A percentile compares a stretch with the other conserved stretches of the same genome.
These are phyloP conservation scores for Chlamydomonas urium DNA, from an alignment of 139 green algal genomes.

Conservation along the genomic window DNA sequence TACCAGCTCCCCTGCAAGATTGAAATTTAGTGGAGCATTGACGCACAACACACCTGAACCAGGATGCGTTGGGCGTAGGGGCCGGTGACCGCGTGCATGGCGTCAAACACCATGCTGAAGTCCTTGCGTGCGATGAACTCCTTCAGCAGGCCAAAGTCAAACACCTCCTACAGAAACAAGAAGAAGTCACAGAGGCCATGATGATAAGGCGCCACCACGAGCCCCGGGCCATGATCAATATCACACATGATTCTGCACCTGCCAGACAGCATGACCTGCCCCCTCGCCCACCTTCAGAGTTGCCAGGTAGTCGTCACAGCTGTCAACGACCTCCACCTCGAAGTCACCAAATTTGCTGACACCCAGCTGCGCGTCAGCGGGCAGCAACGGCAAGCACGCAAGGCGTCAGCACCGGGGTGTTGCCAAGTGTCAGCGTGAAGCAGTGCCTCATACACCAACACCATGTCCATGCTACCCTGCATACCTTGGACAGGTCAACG, in stretches of 20 bases:
- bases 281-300: slow-evolving; percentile 42
- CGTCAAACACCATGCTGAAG: slow-evolving; percentile 88
- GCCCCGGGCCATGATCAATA: too few relatives aligned
- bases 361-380: slow-evolving; percentile 37
- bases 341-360: slow-evolving; percentile 81
- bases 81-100: slow-evolving; percentile 94
- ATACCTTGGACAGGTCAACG: slow-evolving; percentile 82
- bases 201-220: too few relatives aligned
- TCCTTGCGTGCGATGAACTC: slow-evolving; percentile 79
- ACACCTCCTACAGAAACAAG: slow-evolving; percentile 69
- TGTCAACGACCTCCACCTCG: slow-evolving; percentile 94
- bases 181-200: too few relatives aligned
- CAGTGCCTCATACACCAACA: too few relatives aligned
- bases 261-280: too few relatives aligned
- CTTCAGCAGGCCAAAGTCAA: slow-evolving; percentile 91
- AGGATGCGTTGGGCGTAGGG: slow-evolving; percentile 81
- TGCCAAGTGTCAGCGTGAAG: too few relatives aligned
- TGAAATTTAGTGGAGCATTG: too few relatives aligned
- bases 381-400: too few relatives aligned
- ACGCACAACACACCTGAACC: slow-evolving; percentile 53
- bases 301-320: slow-evolving; percentile 88
- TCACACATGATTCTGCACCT: neutral
- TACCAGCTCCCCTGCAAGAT: too few relatives aligned
- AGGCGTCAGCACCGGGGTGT: too few relatives aligned
- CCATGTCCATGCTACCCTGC: neutral